Conservation (phyloP, 805 yeast genomes). For the Ogataea paradorogensis region DNA sequence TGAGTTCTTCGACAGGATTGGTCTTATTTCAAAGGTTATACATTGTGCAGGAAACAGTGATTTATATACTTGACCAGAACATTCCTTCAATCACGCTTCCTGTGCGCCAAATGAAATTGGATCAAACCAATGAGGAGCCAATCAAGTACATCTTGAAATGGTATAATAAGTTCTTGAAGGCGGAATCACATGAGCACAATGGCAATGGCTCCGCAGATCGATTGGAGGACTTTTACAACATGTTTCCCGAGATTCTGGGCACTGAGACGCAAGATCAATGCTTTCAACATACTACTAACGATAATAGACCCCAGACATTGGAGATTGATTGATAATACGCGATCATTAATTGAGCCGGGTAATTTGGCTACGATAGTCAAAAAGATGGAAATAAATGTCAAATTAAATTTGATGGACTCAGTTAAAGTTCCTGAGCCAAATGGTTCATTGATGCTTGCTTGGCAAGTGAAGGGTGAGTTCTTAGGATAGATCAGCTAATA, state of each 20-base stretch:
- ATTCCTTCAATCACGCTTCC: background rate
- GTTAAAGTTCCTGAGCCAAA: slow-evolving; percentile 32
- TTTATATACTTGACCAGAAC: background rate
- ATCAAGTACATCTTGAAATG: background rate
- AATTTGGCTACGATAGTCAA: background rate
- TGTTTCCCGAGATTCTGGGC: slow-evolving; percentile 8
- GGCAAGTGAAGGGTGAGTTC: slow-evolving; percentile 60
- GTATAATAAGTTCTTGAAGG: background rate
- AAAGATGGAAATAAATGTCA: background rate
- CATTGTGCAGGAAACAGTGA: slow-evolving; percentile 4
- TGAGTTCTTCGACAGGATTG: slow-evolving; percentile 6
- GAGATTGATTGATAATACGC: background rate
- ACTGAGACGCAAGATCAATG: background rate
- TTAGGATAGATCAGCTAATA: background rate
- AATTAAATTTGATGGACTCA: slow-evolving; percentile 1
- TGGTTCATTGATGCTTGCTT: slow-evolving; percentile 65
- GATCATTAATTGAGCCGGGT: slow-evolving; percentile 3
- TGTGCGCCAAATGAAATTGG: background rate
- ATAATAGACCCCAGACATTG: background rate
- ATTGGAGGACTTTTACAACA: slow-evolving; percentile 3
- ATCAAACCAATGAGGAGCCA: background rate
- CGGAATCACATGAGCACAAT: background rate
- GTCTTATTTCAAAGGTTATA: slow-evolving; percentile 20
- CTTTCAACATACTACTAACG: too few relatives aligned
- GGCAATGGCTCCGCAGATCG: background rate